Evolutionary conservation across 805 yeast genomes (phyloP).

Genomic region (Gaillardinia entomophila): DNA sequence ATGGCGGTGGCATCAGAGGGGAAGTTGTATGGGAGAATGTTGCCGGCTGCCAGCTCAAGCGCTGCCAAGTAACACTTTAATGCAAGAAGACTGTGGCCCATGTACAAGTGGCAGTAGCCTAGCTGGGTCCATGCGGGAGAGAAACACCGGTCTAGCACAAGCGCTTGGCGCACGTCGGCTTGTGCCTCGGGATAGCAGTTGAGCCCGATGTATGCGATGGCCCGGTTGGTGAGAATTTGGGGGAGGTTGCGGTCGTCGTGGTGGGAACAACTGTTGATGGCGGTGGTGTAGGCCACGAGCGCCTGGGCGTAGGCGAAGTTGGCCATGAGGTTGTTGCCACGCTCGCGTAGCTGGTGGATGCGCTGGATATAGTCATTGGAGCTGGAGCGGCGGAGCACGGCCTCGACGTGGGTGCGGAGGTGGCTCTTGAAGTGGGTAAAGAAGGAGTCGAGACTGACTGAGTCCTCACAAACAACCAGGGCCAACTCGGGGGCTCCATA

Average conservation of each 20-base stretch:
- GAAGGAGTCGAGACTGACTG: too few species aligned
- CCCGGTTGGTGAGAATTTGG: constrained; percentile 32
- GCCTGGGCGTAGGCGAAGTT: constrained; percentile 34
- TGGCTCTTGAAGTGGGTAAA: too few species aligned
- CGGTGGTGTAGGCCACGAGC: constrained; percentile 31
- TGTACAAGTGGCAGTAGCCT: constrained; percentile 37
- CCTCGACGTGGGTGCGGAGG: too few species aligned
- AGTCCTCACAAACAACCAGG: too few species aligned
- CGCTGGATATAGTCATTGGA: too few species aligned
- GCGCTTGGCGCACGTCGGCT: constrained; percentile 27
- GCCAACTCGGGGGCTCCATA: too few species aligned
- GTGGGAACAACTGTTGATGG: constrained; percentile 17
- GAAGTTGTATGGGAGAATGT: constrained; percentile 19
- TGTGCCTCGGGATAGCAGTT: constrained; percentile 37
- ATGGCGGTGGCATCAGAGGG: constrained; percentile 9
- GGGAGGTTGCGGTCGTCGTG: constrained; percentile 12
- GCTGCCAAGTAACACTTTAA: constrained; percentile 29
- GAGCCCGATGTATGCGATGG: constrained; percentile 36
- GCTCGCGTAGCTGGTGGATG: constrained; percentile 24
- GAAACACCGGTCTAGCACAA: constrained; percentile 23
- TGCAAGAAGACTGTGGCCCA: constrained; percentile 30
- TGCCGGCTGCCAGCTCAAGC: constrained; percentile 23
- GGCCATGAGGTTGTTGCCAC: constrained; percentile 35
- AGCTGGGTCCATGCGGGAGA: constrained; percentile 41
- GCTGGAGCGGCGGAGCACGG: too few species aligned